These are phyloP conservation scores for Xylariales sp. DNA, from an alignment of 2,329 filamentous ascomycete species.

Conservation along the genomic window DNA sequence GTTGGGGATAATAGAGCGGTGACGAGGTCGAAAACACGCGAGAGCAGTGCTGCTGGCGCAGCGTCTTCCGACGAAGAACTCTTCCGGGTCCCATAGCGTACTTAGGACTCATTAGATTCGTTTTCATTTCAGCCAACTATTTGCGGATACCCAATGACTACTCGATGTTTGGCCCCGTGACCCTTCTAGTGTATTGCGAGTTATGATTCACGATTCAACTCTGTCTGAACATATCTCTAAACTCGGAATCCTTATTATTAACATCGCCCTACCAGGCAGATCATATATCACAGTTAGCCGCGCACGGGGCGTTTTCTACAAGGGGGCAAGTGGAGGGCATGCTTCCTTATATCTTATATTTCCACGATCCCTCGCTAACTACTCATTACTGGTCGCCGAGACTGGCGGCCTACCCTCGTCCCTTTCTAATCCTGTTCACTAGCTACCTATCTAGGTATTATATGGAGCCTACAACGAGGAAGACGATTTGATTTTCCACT, in stretches of 20 bases:
- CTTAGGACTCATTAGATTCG: not conserved
- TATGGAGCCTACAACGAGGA: too few species aligned
- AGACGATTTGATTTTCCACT: too few species aligned
- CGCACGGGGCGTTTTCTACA: not conserved
- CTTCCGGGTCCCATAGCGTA: slow-evolving; percentile 24
- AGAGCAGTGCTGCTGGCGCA: not conserved
- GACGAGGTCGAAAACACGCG: slow-evolving; percentile 1
- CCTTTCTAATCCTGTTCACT: not conserved
- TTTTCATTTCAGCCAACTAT: slow-evolving; percentile 9
- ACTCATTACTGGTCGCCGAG: not conserved
- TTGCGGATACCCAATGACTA: slow-evolving; percentile 28
- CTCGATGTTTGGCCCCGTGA: slow-evolving; percentile 4
- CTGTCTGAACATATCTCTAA: not conserved
- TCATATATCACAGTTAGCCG: slow-evolving; percentile 7
- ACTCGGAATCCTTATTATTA: not conserved
- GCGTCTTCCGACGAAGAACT: slow-evolving; percentile 35
- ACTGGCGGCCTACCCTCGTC: not conserved
- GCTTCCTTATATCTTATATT: not conserved
- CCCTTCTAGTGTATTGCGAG: not conserved
- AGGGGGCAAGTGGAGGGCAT: not conserved
- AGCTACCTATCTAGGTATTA: too few species aligned
- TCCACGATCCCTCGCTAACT: not conserved
- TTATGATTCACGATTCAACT: slow-evolving; percentile 11
- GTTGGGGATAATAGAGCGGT: not conserved
- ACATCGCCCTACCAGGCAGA: slow-evolving; percentile 2